phyloP scores from a whole-genome alignment of 1,139 yeast genomes.

The Ogataea hybrid region DNA sequence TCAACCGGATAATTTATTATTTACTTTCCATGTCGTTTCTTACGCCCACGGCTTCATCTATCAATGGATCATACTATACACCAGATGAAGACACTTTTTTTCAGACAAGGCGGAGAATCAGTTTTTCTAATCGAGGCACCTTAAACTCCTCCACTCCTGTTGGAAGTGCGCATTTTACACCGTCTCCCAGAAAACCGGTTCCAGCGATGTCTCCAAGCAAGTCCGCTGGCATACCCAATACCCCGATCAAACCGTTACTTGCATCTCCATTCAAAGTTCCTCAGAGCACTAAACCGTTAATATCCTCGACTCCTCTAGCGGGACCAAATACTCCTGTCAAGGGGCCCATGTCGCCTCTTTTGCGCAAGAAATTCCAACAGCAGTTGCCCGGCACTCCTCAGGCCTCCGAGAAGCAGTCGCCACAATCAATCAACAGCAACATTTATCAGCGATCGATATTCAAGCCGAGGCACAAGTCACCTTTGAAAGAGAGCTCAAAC shows the following conservation, averaged over 20 bases:
- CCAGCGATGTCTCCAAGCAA: constrained; percentile 1
- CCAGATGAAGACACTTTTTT: constrained; percentile 27
- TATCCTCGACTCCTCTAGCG: constrained; percentile 16
- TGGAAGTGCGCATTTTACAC: not conserved
- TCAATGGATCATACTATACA: constrained; percentile 19
- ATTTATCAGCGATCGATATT: constrained; percentile 26
- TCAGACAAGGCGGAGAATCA: constrained; percentile 18
- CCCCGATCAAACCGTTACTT: constrained; percentile 29
- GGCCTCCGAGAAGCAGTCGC: not conserved
- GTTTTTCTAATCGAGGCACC: constrained; percentile 6
- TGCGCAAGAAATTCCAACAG: constrained; percentile 22
- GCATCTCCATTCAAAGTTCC: constrained; percentile 30
- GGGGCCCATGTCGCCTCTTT: constrained; percentile 13
- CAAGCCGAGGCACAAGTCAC: constrained; percentile 18
- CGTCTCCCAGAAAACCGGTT: constrained; percentile 5
- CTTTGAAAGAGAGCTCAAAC: not conserved
- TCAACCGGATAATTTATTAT: not conserved
- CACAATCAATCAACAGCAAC: constrained; percentile 4
- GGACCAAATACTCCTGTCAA: constrained; percentile 7
- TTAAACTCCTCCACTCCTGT: constrained; percentile 8
- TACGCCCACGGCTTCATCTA: constrained; percentile 20
- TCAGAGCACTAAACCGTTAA: constrained; percentile 5
- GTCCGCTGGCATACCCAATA: constrained; percentile 15
- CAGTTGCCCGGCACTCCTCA: constrained; percentile 13
- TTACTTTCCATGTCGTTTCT: constrained; percentile 19